Conservation (phyloP, 2,329 filamentous ascomycete species). For the Sporothrix variecibatus region DNA sequence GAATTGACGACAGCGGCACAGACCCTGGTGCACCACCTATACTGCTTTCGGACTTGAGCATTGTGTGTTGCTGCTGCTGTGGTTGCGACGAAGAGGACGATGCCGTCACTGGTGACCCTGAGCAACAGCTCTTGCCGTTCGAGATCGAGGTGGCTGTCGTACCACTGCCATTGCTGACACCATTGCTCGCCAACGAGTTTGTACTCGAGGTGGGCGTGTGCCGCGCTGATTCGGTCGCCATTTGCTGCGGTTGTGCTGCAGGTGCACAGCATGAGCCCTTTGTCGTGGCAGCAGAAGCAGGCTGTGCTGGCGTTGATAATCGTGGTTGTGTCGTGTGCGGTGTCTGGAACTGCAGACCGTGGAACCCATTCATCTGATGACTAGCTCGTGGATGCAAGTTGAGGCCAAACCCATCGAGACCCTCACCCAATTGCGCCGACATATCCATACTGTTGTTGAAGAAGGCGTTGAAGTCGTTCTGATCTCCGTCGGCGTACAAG, state of each 20-base stretch:
- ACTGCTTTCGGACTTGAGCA: constrained; percentile 23
- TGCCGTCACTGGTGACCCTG: constrained; percentile 21
- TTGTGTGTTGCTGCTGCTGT: constrained; percentile 4
- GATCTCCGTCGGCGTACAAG: constrained; percentile 16
- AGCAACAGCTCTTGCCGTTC: constrained; percentile 21
- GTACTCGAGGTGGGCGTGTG: constrained; percentile 31
- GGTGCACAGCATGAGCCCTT: constrained; percentile 27
- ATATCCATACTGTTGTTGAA: constrained; percentile 19
- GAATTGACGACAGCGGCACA: constrained; percentile 5
- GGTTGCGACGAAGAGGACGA: constrained; percentile 21
- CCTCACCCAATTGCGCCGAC: constrained; percentile 1
- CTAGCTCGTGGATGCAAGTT: background rate
- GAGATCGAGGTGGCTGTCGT: constrained; percentile 1
- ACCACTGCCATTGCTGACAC: constrained; percentile 7
- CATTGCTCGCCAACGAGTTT: constrained; percentile 27
- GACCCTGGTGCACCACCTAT: background rate
- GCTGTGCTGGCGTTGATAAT: background rate
- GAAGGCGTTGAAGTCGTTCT: background rate
- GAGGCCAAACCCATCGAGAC: background rate
- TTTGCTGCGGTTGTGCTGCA: constrained; percentile 16
- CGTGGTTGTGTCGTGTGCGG: background rate
- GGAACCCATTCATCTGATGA: constrained; percentile 12
- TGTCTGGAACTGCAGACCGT: background rate
- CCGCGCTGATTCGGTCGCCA: constrained; percentile 14
- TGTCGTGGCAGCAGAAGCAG: background rate